Evolutionary conservation across 805 yeast genomes (phyloP).

Genomic region (Candida maltosa): DNA sequence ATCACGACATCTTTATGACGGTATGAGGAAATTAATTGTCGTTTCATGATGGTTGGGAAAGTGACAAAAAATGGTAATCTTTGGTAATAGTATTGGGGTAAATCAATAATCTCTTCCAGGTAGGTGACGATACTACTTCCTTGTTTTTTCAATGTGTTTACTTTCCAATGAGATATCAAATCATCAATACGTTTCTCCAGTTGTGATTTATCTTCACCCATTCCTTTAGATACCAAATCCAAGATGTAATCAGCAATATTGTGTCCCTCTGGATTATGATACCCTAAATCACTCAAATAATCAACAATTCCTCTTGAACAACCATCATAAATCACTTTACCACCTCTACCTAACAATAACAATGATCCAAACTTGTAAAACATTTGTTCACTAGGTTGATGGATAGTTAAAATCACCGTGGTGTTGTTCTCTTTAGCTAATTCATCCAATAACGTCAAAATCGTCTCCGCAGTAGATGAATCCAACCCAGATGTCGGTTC

Average conservation of each 20-base stretch:
- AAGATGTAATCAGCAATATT: conserved; percentile 75
- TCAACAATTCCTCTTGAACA: conserved; percentile 38
- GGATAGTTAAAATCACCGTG: conserved; percentile 69
- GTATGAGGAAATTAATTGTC: conserved; percentile 33
- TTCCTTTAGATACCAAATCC: conserved; percentile 57
- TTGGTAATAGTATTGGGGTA: conserved; percentile 36
- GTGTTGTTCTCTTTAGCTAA: conserved; percentile 61
- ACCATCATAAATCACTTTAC: conserved; percentile 68
- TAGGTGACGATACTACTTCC: conserved; percentile 13
- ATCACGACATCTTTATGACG: conserved; percentile 52
- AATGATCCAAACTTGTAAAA: conserved; percentile 66
- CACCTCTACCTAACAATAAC: conserved; percentile 71
- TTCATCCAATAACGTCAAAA: conserved; percentile 55
- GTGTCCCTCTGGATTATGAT: conserved; percentile 45
- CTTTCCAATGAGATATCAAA: conserved; percentile 27
- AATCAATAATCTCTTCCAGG: conserved; percentile 23
- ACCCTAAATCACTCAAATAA: conserved; percentile 50
- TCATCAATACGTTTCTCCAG: conserved; percentile 18
- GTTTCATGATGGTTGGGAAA: conserved; percentile 25
- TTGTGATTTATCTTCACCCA: conserved; percentile 20
- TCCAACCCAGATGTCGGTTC: conserved; percentile 92
- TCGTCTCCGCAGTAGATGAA: conserved; percentile 70
- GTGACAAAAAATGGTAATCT: conserved; percentile 22
- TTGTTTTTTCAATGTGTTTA: conserved; percentile 12
- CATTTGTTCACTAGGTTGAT: conserved; percentile 75